Base-by-base conservation (phyloP, 306 rosid species). In the Rubus parviflorus region DNA sequence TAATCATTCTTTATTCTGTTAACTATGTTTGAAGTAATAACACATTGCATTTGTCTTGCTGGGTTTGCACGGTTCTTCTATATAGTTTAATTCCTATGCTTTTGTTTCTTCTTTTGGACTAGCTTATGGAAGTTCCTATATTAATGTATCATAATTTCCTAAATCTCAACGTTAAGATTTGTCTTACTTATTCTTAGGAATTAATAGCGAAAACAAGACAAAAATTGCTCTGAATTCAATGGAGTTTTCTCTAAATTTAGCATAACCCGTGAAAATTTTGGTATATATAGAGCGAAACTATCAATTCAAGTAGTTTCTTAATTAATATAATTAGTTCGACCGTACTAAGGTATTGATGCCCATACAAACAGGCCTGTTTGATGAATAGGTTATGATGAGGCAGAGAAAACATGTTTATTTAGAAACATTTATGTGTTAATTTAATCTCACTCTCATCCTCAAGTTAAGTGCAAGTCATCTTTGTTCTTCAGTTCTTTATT, bases 71-170 rank as follows among this genome's bases (percentile, higher is more conserved):
- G 71, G 67, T 82, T 75, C 69, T 11, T 41, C 64, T 61, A 53
- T 75, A 73, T 79, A 67, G 53, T 61, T 80, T 30, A 1, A 30
- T 30, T 61, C 41, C 60, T 25, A 22, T 57, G 58, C 46, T 66
- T 80, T 85, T 75, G 86, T 90, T 83, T 90, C 72, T 85, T 84
- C 81, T 79, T 64, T 14, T 81, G 87, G 86, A 87, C 83, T 78
- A 8, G 72, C 68, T 78, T 75, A 48, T 80, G 85, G 80, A 83
- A 73, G 68, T 68, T 80, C 76, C 79, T 64, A 58, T 74, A 78
- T 52, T 52, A 73, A 76, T 73, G 30, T 30, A 42, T 58, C 80
- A 73, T 42, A 41, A 48, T 63, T 69, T 77, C 13, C 35, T 77
- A 74, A 68, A 74, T 78, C 78, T n/a, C 6, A 23, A 47, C 45